Percentiles rank a stretch among this genome's conserved stretches.
Evolutionary conservation across 2,329 filamentous ascomycete genomes (phyloP).

Genomic region (Alternaria incomplexa): DNA sequence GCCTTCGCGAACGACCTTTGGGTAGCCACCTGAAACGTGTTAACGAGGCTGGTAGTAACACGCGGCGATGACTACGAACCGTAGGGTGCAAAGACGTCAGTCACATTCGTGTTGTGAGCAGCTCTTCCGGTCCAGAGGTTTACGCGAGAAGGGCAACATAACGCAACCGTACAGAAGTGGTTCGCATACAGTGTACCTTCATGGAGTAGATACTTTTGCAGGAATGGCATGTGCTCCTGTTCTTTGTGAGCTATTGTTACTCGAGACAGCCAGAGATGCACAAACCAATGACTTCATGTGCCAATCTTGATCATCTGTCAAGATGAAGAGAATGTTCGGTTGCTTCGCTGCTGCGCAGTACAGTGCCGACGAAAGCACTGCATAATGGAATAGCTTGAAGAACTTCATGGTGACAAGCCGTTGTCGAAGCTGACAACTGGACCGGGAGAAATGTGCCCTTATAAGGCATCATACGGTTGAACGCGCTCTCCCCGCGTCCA

Average conservation of each 20-base stretch:
- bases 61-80: neutral
- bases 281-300: conserved; percentile 36
- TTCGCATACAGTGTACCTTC: neutral
- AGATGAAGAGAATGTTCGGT: conserved; percentile 67
- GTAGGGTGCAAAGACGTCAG: neutral
- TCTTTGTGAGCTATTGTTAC: neutral
- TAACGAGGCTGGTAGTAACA: neutral
- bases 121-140: neutral
- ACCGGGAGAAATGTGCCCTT: neutral
- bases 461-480: neutral
- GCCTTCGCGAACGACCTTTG: conserved; percentile 68
- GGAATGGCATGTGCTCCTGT: neutral
- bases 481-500: neutral
- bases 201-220: neutral
- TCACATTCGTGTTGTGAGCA: neutral
- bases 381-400: neutral
- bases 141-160: neutral
- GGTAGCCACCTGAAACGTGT: conserved; percentile 59
- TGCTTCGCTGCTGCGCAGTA: neutral
- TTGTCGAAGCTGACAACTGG: neutral
- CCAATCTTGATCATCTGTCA: conserved; percentile 71
- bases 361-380: neutral
- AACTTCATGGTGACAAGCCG: neutral
- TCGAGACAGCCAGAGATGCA: rapidly evolving
- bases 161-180: neutral